A percentile compares a stretch with the other conserved stretches of the same genome.
These are phyloP conservation scores for Didymella pinodella DNA, from an alignment of 2,329 filamentous ascomycete species.

Conservation along the genomic window DNA sequence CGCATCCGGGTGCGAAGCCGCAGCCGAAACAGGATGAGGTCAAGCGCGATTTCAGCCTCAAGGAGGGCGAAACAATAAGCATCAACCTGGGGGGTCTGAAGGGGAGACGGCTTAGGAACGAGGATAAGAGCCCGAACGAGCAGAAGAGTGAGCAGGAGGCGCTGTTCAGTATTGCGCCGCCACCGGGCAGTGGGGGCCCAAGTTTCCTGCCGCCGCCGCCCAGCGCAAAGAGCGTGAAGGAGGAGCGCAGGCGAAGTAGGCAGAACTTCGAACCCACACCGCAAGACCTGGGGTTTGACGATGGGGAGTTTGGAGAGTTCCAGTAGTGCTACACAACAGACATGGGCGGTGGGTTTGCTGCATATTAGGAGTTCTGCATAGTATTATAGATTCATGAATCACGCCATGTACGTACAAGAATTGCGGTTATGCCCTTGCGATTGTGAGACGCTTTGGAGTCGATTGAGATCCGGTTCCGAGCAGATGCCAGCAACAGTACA, in stretches of 20 bases:
- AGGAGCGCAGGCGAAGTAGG: slow-evolving; percentile 64
- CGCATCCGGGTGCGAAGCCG: slow-evolving; percentile 23
- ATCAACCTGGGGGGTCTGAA: slow-evolving; percentile 73
- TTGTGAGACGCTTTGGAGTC: background rate
- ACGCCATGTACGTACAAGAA: background rate
- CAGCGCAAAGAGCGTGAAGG: slow-evolving; percentile 67
- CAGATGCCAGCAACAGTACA: no score
- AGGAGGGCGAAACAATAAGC: slow-evolving; percentile 88
- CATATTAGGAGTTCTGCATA: slow-evolving; percentile 30
- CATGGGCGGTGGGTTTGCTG: slow-evolving; percentile 11
- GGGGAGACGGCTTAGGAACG: slow-evolving; percentile 53
- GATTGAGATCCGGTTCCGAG: background rate
- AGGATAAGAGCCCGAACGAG: slow-evolving; percentile 51
- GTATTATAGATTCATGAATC: slow-evolving; percentile 19
- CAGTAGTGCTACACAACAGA: slow-evolving; percentile 48
- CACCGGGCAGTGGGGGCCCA: slow-evolving; percentile 58
- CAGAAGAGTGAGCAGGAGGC: slow-evolving; percentile 55
- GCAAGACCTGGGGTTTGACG: slow-evolving; percentile 79
- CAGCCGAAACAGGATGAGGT: slow-evolving; percentile 55
- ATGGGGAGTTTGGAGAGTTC: slow-evolving; percentile 90
- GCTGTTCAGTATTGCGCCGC: slow-evolving; percentile 78
- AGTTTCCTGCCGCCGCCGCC: slow-evolving; percentile 72
- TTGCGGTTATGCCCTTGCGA: background rate
- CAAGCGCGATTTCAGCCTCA: slow-evolving; percentile 81
- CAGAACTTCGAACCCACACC: slow-evolving; percentile 55